phyloP scores from a whole-genome alignment of 495 filamentous ascomycete genomes.

The Trichocladium antarcticum region DNA sequence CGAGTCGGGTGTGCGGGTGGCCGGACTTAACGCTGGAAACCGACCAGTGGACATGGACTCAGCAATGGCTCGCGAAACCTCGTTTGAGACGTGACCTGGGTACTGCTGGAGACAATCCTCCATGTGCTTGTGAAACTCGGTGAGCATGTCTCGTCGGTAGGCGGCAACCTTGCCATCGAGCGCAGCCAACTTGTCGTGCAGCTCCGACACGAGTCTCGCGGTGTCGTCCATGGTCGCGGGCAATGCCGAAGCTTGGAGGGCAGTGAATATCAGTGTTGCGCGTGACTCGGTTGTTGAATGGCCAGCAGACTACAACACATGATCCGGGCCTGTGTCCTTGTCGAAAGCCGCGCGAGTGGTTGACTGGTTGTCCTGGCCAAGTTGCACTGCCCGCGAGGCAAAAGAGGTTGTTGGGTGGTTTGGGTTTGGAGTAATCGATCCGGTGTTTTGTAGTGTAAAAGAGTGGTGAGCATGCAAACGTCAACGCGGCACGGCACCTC shows the following conservation, averaged over 20 bases:
- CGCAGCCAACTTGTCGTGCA: slow-evolving; percentile 40
- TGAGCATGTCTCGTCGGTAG: slow-evolving; percentile 40
- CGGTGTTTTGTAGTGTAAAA: slow-evolving; percentile 1
- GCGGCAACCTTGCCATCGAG: slow-evolving; percentile 40
- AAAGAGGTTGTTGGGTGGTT: not conserved
- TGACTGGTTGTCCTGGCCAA: not conserved
- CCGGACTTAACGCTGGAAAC: slow-evolving; percentile 31
- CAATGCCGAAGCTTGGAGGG: slow-evolving; percentile 5
- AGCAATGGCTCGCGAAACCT: slow-evolving; percentile 34
- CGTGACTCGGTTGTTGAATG: slow-evolving; percentile 14
- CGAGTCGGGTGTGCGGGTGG: slow-evolving; percentile 3
- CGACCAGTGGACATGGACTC: slow-evolving; percentile 29
- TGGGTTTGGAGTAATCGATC: not conserved
- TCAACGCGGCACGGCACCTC: not conserved
- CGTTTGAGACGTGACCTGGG: slow-evolving; percentile 34
- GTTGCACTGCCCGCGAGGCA: not conserved
- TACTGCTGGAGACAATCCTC: slow-evolving; percentile 35
- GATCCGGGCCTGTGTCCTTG: not conserved
- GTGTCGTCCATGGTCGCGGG: slow-evolving; percentile 37
- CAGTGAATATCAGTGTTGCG: slow-evolving; percentile 9
- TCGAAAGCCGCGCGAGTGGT: not conserved
- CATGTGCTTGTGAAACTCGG: slow-evolving; percentile 39
- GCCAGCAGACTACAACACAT: slow-evolving; percentile 15
- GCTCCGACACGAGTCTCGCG: slow-evolving; percentile 36
- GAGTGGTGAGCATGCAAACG: not conserved